Evolutionary conservation across 495 filamentous ascomycete species (phyloP), one percentile per base, ranked within the genome.

Genomic region (Oleoguttula mirabilis): DNA sequence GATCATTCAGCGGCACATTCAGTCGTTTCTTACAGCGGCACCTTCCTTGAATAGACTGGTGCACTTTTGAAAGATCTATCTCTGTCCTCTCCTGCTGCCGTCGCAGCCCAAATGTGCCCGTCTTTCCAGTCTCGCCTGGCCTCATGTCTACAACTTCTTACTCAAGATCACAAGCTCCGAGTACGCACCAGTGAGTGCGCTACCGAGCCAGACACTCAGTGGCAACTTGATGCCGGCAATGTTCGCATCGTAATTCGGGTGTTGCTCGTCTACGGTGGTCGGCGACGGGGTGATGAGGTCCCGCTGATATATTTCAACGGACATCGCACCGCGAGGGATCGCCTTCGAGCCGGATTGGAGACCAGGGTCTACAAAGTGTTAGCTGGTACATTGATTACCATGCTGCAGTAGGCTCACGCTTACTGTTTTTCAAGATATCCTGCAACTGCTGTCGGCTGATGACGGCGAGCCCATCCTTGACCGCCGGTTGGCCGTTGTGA

Each of bases 151-250:
- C n/a, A 43, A 11, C 15, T 35, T 40, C 44, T 23, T 24, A 24
- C 45, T 48, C 32, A 48, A 23, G 15, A 48, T 48, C 5, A 43
- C 22, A 8, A 48, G 20, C 38, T 48, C 39, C 2, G 20, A 4
- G 39, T 36, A 38, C 23, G 12, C 30, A 4, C 34, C 33, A 3
- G 31, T 21, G 3, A 48, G 12, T 3, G 16, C 21, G n/a, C 34
- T 34, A 2, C 21, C 28, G 2, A 48, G 30, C 38, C 23, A 14
- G 2, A 40, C 32, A 10, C 17, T 21, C 11, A 48, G 12, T 24
- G 45, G 45, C 22, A 50, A n/a, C 27, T 19, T 39, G 11, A 50
- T 21, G 10, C 41, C 39, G 7, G 47, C 47, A 2, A 50, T 21
- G 25, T 50, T 44, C 4, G 19, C 28, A 21, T 39, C 33, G 30